Percentiles rank a stretch among this genome's conserved stretches.
phyloP scores from a whole-genome alignment of 306 rosid species.

The Sicyos baderoa region DNA sequence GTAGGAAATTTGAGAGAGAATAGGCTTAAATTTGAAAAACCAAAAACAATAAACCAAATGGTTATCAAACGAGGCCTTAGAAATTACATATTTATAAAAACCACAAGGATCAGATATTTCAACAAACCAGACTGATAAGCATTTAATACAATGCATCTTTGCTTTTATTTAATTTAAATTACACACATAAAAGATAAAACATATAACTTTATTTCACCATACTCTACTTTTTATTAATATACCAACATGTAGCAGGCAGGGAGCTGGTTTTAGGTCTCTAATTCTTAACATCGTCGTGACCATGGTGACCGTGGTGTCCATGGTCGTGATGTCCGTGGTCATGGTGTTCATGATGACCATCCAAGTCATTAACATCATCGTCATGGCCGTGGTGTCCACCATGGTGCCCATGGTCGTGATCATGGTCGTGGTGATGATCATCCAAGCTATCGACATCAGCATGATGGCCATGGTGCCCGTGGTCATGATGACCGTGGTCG shows the following conservation, averaged over 20 bases:
- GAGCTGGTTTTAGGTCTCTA: neutral
- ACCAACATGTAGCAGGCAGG: neutral
- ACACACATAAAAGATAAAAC: neutral
- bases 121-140: neutral
- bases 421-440: neutral
- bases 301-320: neutral
- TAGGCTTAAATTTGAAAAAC: no score
- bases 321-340: neutral
- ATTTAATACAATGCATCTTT: neutral
- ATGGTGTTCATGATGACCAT: neutral
- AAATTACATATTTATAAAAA: neutral
- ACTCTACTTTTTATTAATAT: neutral
- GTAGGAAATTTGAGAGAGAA: no score
- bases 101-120: neutral
- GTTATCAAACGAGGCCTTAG: no score
- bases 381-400: neutral
- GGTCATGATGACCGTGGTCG: neutral
- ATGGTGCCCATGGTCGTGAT: neutral
- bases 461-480: neutral
- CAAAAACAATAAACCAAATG: no score
- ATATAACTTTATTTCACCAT: neutral
- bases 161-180: neutral
- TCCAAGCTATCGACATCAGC: neutral
- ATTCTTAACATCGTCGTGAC: neutral
- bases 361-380: neutral